Percentiles rank a stretch among this genome's conserved stretches.
Evolutionary conservation across 169 alveolate species (phyloP).

Genomic region (Cyclospora cayetanensis): DNA sequence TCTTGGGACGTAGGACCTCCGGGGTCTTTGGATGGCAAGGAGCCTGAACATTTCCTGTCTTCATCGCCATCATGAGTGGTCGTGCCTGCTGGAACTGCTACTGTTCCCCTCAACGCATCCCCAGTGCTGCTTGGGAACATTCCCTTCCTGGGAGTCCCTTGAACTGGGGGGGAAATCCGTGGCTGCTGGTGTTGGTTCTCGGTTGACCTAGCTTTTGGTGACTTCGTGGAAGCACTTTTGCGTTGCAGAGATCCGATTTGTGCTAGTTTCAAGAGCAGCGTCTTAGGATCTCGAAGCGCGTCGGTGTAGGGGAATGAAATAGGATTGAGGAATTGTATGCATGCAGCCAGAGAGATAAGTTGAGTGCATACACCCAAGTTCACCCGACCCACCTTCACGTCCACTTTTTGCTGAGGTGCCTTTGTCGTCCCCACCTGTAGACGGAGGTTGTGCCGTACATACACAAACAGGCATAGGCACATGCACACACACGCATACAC

Average conservation of each 20-base stretch:
- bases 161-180: background rate
- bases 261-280: conserved; percentile 14
- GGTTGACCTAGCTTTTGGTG: background rate
- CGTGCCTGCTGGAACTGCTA: background rate
- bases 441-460: background rate
- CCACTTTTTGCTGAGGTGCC: conserved; percentile 15
- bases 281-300: conserved; percentile 20
- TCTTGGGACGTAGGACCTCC: background rate
- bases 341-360: conserved; percentile 62
- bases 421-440: conserved; percentile 39
- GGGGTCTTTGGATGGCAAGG: background rate
- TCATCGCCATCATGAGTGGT: background rate
- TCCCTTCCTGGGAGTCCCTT: background rate
- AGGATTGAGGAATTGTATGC: conserved; percentile 61
- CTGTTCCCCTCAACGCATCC: background rate
- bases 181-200: background rate
- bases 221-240: background rate
- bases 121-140: background rate
- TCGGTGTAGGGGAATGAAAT: conserved; percentile 47
- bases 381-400: conserved; percentile 7
- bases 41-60: background rate
- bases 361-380: conserved; percentile 60
- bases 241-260: conserved; percentile 55
- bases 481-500: background rate
- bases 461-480: background rate